A percentile compares a stretch with the other conserved stretches of the same genome.
These are phyloP conservation scores for Syncephalastrum racemosum DNA, from an alignment of 371 early-diverging fungal genomes.

Conservation along the genomic window DNA sequence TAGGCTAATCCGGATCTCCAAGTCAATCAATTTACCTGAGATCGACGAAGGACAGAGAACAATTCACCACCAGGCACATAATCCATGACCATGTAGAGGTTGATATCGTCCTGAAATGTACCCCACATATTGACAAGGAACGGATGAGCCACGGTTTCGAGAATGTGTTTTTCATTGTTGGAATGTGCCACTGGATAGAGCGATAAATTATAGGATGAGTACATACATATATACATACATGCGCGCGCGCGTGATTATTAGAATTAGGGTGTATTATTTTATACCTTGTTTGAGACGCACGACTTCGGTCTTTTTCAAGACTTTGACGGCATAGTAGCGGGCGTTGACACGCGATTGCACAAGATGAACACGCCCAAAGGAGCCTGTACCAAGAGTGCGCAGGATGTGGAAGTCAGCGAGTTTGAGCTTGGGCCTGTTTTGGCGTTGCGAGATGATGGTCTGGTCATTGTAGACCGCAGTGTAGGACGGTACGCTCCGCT, in stretches of 20 bases:
- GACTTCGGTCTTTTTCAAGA: constrained; percentile 92
- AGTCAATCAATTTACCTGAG: constrained; percentile 41
- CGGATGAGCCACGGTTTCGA: constrained; percentile 85
- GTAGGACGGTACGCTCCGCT: constrained; percentile 9
- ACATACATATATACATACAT: no score
- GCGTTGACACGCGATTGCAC: constrained; percentile 71
- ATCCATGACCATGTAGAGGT: constrained; percentile 96
- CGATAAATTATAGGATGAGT: constrained; percentile 43
- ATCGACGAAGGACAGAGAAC: constrained; percentile 77
- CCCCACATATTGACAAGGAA: constrained; percentile 91
- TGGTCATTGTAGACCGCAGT: constrained; percentile 34
- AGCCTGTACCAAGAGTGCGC: constrained; percentile 94
- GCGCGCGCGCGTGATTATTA: constrained; percentile 15
- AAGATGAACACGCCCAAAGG: constrained; percentile 98
- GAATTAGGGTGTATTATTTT: constrained; percentile 44
- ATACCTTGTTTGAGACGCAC: constrained; percentile 85
- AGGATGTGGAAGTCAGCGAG: constrained; percentile 69
- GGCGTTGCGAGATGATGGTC: constrained; percentile 32
- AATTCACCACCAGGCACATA: constrained; percentile 97
- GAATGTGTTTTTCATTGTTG: constrained; percentile 93
- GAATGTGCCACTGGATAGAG: constrained; percentile 96
- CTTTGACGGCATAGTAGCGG: constrained; percentile 96
- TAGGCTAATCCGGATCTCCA: no score
- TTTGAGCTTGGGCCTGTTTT: constrained; percentile 54
- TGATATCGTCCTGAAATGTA: constrained; percentile 86